Evolutionary conservation across 495 filamentous ascomycete species (phyloP), one percentile per base, ranked within the genome.

Genomic region (Clavariopsis aquatica): DNA sequence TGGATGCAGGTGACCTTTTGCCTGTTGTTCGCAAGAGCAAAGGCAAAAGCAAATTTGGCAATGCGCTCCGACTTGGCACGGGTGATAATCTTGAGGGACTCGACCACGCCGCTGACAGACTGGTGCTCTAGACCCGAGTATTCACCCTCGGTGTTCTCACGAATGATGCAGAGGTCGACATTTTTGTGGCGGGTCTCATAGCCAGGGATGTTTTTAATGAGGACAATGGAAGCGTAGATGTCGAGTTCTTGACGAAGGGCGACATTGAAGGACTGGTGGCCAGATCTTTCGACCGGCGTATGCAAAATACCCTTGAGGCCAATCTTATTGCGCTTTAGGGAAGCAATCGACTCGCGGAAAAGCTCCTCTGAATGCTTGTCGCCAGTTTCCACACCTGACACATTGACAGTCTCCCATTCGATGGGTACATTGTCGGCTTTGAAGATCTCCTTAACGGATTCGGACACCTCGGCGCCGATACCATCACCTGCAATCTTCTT

Each of bases 131-230:
- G 84, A 49, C 94, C 94, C 46, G 91, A 96, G 82, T 98, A 98
- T 84, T 98, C 94, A 72, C 94, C 94, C 82, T 98, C 94, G 75
- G 94, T 98, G 82, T 98, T 98, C 83, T 98, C 94, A 78, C 94
- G 94, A 78, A 98, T 96, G 77, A 98, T 96, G 85, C 92, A 96
- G 59, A 98, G 85, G 75, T 98, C 95, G 76, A 98, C 89, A 75
- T 93, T 85, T 72, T 96, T 87, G 82, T 98, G 94, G 73, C 94
- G 92, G 54, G 95, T 98, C 78, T 95, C 77, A 81, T 98, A 97
- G 62, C 94, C 94, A 62, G 94, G 94, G 74, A 98, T 98, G 82
- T 98, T 98, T 85, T 98, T 98, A 83, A 98, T 90, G 57, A 98
- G 84, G 65, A 92, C 91, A 75, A 98, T 93, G 49, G 93, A 97